phyloP scores from a whole-genome alignment of 2,329 filamentous ascomycete genomes.

The Sclerotinia borealis region DNA sequence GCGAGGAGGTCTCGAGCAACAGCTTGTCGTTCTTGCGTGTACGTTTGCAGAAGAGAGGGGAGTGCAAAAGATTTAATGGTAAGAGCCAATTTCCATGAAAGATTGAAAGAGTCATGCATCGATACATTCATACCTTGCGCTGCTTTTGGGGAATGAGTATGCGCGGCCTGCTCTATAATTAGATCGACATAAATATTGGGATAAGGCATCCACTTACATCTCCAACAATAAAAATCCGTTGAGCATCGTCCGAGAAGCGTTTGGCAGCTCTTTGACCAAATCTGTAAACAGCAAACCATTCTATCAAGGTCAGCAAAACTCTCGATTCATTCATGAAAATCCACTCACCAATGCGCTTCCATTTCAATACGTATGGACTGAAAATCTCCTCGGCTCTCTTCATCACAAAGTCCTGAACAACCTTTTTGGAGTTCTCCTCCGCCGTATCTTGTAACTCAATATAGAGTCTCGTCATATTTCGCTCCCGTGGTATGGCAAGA shows the following conservation, averaged over 20 bases:
- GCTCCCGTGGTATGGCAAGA: constrained; percentile 57
- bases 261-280: constrained; percentile 56
- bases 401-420: constrained; percentile 64
- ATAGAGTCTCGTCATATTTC: constrained; percentile 55
- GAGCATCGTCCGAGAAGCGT: constrained; percentile 42
- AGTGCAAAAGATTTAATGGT: constrained; percentile 50
- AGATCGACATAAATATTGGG: constrained; percentile 27
- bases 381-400: constrained; percentile 56
- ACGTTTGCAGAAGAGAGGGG: constrained; percentile 50
- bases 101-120: constrained; percentile 56
- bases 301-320: constrained; percentile 54
- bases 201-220: constrained; percentile 31
- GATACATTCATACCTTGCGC: constrained; percentile 55
- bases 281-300: constrained; percentile 54
- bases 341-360: constrained; percentile 70
- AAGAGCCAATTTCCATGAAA: constrained; percentile 51
- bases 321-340: constrained; percentile 33
- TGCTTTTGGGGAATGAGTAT: constrained; percentile 57
- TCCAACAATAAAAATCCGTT: constrained; percentile 53
- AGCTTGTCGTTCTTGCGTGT: constrained; percentile 54
- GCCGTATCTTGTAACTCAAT: constrained; percentile 51
- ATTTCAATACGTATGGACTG: constrained; percentile 50
- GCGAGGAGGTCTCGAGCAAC: constrained; percentile 62
- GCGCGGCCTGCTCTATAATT: constrained; percentile 37
- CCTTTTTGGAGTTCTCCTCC: constrained; percentile 34